phyloP scores from a whole-genome alignment of 257 asterid genomes.

The Rubia yunnanensis region DNA sequence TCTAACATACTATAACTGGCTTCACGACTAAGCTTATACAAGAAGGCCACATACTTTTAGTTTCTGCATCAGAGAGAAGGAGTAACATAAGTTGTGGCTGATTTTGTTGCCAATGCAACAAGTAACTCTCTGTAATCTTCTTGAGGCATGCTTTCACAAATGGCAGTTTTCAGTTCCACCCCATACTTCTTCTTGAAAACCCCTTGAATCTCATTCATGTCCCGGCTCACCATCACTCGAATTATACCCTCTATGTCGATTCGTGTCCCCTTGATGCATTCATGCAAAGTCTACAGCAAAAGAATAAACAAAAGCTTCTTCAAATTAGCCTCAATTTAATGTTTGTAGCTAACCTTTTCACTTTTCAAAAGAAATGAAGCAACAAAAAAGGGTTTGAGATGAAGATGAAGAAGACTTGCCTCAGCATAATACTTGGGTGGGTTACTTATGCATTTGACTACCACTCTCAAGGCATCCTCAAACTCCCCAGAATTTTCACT shows the following conservation, averaged over 20 bases:
- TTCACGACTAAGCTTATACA: background rate
- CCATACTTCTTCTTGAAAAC: conserved; percentile 38
- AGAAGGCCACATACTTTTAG: background rate
- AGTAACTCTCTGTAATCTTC: conserved; percentile 40
- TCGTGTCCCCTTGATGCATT: conserved; percentile 33
- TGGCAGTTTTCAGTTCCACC: conserved; percentile 28
- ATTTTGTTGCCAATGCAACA: conserved; percentile 29
- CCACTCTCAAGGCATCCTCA: conserved; percentile 45
- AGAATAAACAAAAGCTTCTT: background rate
- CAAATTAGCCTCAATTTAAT: background rate
- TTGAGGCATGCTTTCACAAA: conserved; percentile 23
- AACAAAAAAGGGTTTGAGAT: background rate
- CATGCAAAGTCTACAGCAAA: conserved; percentile 33
- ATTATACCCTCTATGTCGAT: conserved; percentile 28
- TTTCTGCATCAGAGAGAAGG: background rate
- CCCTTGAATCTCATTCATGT: conserved; percentile 39
- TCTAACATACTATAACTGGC: background rate
- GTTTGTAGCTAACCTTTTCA: background rate
- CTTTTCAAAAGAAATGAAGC: background rate
- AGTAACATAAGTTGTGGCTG: conserved; percentile 1
- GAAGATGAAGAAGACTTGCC: conserved; percentile 25
- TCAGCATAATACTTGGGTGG: conserved; percentile 55
- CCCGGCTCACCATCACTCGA: conserved; percentile 48
- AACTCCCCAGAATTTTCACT: conserved; percentile 39
- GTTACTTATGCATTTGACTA: conserved; percentile 48